phyloP scores from a whole-genome alignment of 108 stramenopile genomes.

The Fragilaria radians region DNA sequence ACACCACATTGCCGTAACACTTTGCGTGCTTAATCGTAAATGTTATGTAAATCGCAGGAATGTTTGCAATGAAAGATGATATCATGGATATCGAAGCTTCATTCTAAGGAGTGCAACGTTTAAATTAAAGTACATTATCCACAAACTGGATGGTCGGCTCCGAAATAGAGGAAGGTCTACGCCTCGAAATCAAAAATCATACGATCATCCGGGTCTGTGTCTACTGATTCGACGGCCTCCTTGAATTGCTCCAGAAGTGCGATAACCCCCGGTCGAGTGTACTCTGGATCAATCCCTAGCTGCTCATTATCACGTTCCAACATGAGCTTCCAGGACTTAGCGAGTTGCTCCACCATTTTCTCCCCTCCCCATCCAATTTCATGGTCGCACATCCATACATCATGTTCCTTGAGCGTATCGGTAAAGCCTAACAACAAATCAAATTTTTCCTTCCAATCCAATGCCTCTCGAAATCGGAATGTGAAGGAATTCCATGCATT shows the following conservation, averaged over 20 bases:
- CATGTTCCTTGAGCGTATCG: constrained; percentile 8
- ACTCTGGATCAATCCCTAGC: constrained; percentile 20
- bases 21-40: too few relatives aligned
- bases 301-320: constrained; percentile 7
- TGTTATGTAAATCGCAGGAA: too few relatives aligned
- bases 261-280: constrained; percentile 20
- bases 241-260: constrained; percentile 20
- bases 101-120: too few relatives aligned
- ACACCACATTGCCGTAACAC: too few relatives aligned
- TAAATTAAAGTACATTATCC: too few relatives aligned
- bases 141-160: too few relatives aligned
- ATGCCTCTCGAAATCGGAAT: neutral
- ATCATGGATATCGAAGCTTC: too few relatives aligned
- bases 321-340: constrained; percentile 17
- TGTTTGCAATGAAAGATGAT: too few relatives aligned
- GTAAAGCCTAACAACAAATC: constrained; percentile 28
- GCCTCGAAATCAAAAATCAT: constrained; percentile 4
- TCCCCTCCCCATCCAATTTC: constrained; percentile 16
- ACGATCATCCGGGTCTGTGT: neutral
- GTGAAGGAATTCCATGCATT: neutral
- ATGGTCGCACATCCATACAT: constrained; percentile 26
- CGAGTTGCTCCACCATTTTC: constrained; percentile 17
- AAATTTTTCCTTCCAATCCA: constrained; percentile 11
- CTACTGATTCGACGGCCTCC: neutral
- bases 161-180: constrained; percentile 1